These are phyloP conservation scores for Aspergillus costaricaensis DNA, from an alignment of 2,329 filamentous ascomycete species.

Conservation along the genomic window DNA sequence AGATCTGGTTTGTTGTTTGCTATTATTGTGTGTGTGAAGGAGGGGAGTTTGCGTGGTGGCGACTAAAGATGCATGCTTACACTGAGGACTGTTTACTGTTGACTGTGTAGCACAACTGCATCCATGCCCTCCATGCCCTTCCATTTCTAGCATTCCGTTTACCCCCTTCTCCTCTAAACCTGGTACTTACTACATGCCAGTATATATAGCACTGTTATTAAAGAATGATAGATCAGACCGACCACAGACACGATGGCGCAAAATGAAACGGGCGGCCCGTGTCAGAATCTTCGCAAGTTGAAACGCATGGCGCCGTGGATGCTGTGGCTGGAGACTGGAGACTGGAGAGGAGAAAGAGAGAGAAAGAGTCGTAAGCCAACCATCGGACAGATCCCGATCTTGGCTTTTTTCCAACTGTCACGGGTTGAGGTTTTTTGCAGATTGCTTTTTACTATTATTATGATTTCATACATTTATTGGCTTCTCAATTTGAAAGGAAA, in stretches of 20 bases:
- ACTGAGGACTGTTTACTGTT: too few relatives aligned
- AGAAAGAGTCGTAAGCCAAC: neutral
- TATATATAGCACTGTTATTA: neutral
- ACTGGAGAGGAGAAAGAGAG: neutral
- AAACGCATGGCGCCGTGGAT: neutral
- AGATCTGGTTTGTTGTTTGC: too few relatives aligned
- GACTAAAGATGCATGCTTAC: too few relatives aligned
- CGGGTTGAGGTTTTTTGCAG: too few relatives aligned
- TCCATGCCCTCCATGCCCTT: too few relatives aligned
- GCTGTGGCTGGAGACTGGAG: neutral
- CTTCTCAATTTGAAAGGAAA: too few relatives aligned
- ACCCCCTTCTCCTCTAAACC: neutral
- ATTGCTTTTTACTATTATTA: too few relatives aligned
- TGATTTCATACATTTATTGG: too few relatives aligned
- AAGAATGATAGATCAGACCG: neutral
- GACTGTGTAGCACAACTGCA: too few relatives aligned
- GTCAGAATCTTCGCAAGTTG: conserved; percentile 2
- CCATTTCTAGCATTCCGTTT: too few relatives aligned
- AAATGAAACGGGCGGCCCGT: conserved; percentile 1
- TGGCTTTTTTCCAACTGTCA: neutral
- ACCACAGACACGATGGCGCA: neutral
- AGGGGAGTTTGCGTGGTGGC: too few relatives aligned
- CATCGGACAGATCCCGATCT: neutral
- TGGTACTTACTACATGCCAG: neutral
- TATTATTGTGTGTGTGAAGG: too few relatives aligned